Conservation (phyloP, 495 filamentous ascomycete genomes). For the Neohortaea acidophila region DNA sequence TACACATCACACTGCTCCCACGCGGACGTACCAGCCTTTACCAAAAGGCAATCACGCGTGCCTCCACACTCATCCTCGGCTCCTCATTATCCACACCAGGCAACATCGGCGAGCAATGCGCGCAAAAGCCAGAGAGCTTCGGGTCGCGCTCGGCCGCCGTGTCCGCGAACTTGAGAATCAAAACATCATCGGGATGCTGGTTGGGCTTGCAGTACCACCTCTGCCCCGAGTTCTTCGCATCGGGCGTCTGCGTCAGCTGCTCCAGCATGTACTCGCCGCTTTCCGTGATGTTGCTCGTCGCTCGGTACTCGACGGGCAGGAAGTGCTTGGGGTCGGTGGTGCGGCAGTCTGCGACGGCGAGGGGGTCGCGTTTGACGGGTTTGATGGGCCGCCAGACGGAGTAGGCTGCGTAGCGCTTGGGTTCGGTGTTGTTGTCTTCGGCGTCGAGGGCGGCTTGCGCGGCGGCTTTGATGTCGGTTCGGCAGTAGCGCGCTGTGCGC, state of each 20-base stretch:
- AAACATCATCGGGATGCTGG: neutral
- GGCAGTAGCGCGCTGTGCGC: constrained; percentile 1
- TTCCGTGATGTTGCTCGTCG: constrained; percentile 1
- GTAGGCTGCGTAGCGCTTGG: constrained; percentile 1
- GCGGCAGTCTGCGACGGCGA: constrained; percentile 1
- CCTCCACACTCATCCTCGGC: constrained; percentile 4
- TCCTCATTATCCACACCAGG: neutral
- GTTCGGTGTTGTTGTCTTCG: neutral
- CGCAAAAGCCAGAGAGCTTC: neutral
- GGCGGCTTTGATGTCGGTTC: neutral
- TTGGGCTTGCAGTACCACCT: constrained; percentile 2
- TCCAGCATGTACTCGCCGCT: constrained; percentile 4
- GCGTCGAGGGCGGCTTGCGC: constrained; percentile 1
- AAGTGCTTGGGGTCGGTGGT: neutral
- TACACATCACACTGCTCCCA: too few relatives aligned
- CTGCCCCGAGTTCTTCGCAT: constrained; percentile 1
- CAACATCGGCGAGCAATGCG: constrained; percentile 1
- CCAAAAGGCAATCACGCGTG: constrained; percentile 2
- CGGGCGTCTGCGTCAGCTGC: constrained; percentile 1
- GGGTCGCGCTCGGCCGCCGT: neutral
- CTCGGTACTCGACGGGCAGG: constrained; percentile 1
- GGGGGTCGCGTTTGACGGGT: neutral
- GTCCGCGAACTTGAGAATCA: constrained; percentile 4
- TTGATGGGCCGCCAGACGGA: constrained; percentile 2
- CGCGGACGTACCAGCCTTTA: too few relatives aligned